These are phyloP conservation scores for Eucalyptus rudis DNA, from an alignment of 345 rosid species.

Conservation along the genomic window DNA sequence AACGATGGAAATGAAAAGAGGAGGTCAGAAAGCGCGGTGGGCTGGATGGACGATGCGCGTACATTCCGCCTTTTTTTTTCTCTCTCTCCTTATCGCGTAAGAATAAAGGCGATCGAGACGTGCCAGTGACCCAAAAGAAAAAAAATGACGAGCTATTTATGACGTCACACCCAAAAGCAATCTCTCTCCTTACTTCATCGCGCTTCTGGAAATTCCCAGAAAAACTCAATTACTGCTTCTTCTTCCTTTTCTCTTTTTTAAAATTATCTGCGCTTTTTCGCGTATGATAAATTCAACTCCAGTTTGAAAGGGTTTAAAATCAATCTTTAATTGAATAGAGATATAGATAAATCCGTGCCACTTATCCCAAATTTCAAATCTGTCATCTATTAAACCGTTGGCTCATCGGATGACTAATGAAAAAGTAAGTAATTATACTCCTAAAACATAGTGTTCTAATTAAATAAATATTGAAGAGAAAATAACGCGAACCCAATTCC, in stretches of 20 bases:
- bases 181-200: not conserved
- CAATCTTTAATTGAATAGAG: not conserved
- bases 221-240: not conserved
- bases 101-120: not conserved
- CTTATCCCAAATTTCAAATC: not conserved
- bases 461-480: accelerated
- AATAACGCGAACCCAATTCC: not conserved
- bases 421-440: not conserved
- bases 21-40: not conserved
- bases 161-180: not conserved
- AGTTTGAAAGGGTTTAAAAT: accelerated
- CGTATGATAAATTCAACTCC: not conserved
- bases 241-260: accelerated
- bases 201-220: not conserved
- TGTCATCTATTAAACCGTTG: too few relatives aligned
- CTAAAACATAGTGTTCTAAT: too few relatives aligned
- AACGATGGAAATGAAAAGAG: not conserved
- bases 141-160: too few relatives aligned
- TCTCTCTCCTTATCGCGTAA: not conserved
- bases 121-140: not conserved
- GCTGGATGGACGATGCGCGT: not conserved
- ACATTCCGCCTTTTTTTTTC: not conserved
- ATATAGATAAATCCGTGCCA: not conserved
- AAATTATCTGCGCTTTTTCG: accelerated
- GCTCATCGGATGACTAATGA: too few relatives aligned